These are phyloP conservation scores for Stagonosporopsis tanaceti DNA, from an alignment of 2,329 filamentous ascomycete genomes.

Conservation along the genomic window DNA sequence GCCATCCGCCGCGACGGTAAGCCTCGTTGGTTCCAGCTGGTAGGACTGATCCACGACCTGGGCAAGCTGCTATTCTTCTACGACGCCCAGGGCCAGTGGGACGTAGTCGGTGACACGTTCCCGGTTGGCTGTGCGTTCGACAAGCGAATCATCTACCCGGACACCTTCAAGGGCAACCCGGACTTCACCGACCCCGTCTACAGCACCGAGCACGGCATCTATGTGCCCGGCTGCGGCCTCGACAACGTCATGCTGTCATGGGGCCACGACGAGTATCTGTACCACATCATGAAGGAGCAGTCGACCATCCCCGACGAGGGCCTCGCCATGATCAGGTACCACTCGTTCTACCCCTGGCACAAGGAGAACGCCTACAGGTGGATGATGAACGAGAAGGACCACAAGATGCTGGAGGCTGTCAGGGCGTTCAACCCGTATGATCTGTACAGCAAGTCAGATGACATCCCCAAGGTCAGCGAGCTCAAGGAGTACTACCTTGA, in stretches of 20 bases:
- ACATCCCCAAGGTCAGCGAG: conserved; percentile 75
- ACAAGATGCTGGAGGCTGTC: conserved; percentile 80
- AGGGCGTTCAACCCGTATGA: conserved; percentile 91
- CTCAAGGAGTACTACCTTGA: conserved; percentile 82
- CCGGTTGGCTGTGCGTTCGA: conserved; percentile 80
- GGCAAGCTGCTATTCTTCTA: conserved; percentile 84
- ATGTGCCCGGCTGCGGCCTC: conserved; percentile 78
- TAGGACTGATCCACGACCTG: conserved; percentile 79
- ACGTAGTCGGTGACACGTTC: conserved; percentile 88
- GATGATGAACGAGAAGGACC: conserved; percentile 84
- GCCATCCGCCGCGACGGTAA: conserved; percentile 86
- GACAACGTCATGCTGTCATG: conserved; percentile 90
- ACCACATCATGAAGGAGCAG: conserved; percentile 86
- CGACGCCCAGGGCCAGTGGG: conserved; percentile 88
- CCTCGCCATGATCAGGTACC: conserved; percentile 91
- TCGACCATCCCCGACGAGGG: conserved; percentile 79
- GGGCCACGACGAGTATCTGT: conserved; percentile 90
- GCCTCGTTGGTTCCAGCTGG: conserved; percentile 82
- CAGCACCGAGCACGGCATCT: conserved; percentile 80
- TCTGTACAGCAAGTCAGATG: conserved; percentile 90
- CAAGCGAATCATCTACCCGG: conserved; percentile 79
- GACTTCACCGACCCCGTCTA: conserved; percentile 77
- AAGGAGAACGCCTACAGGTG: conserved; percentile 78
- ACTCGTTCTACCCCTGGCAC: conserved; percentile 95
- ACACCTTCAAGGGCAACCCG: conserved; percentile 79